Evolutionary conservation across 2,329 filamentous ascomycete species (phyloP).

Genomic region (Aspergillus luchuensis): DNA sequence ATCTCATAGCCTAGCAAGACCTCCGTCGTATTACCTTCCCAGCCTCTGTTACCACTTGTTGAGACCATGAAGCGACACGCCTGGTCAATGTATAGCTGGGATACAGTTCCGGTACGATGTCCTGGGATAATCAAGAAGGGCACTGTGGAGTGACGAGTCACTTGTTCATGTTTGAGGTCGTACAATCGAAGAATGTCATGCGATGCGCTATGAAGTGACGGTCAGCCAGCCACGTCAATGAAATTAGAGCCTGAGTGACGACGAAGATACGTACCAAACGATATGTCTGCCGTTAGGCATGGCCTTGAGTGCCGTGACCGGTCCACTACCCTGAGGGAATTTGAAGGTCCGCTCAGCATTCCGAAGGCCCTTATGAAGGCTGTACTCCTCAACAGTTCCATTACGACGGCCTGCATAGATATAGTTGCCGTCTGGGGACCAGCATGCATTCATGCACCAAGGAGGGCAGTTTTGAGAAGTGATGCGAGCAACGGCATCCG

Average conservation of each 20-base stretch:
- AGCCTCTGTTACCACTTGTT: constrained; percentile 86
- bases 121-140: constrained; percentile 97
- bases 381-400: constrained; percentile 91
- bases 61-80: constrained; percentile 89
- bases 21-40: constrained; percentile 90
- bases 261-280: constrained; percentile 66
- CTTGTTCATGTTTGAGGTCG: constrained; percentile 70
- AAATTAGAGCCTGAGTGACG: neutral
- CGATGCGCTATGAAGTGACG: constrained; percentile 65
- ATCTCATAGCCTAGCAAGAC: constrained; percentile 96
- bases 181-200: constrained; percentile 93
- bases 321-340: constrained; percentile 84
- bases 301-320: constrained; percentile 81
- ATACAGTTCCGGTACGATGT: constrained; percentile 84
- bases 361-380: constrained; percentile 76
- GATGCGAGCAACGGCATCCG: constrained; percentile 77
- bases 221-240: neutral
- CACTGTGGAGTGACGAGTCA: constrained; percentile 73
- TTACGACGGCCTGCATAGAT: constrained; percentile 92
- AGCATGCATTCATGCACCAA: constrained; percentile 97
- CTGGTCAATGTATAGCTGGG: constrained; percentile 81
- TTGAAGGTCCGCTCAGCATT: constrained; percentile 77
- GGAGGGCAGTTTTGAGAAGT: constrained; percentile 76
- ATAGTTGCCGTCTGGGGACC: constrained; percentile 92
- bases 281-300: constrained; percentile 94